Evolutionary conservation across 1,139 yeast genomes (phyloP), one percentile per base, ranked within the genome.

Genomic region (Arxiozyma heterogenica): DNA sequence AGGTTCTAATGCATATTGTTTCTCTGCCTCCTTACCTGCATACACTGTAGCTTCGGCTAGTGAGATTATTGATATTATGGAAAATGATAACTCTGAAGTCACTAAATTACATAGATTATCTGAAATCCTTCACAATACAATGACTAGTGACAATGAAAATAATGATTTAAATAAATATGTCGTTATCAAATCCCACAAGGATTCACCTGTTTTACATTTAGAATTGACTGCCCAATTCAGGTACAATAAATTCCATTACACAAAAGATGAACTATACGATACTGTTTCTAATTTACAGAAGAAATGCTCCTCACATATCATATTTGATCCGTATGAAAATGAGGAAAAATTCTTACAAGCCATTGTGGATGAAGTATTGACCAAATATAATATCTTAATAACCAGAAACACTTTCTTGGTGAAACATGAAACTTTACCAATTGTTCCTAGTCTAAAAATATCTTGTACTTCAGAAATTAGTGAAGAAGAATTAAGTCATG

Each of bases 21-120:
- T 89, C 67, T 86, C 95, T 66, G 99, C 99, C 11, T 82, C 97
- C 2, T 79, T 93, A 68, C 98, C 98, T 17, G 95, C 98, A 20
- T 91, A 86, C 70, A 80, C 90, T 50, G 96, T 96, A 1, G 80
- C 77, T 55, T 84, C 83, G n/a, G 81, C 84, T 0, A 78, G 87
- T 1, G 79, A 78, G 53, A 83, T 84, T 2, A 74, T 90, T 50
- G 69, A 74, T 12, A 61, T 76, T 39, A 71, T 83, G 60, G 73
- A 74, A 50, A 59, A 65, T 22, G 73, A 69, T 52, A 71, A 71
- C 51, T 59, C 64, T 49, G 62, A 67, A 45, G 64, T 76, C 22
- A 53, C 60, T 8, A 56, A 61, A 8, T 66, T 81, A 55, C 74
- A 72, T 18, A 54, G 59, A 4, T 73, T 78, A 56, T 65, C 76